phyloP scores from a whole-genome alignment of 257 asterid species.

The Ophiorrhiza pumila region DNA sequence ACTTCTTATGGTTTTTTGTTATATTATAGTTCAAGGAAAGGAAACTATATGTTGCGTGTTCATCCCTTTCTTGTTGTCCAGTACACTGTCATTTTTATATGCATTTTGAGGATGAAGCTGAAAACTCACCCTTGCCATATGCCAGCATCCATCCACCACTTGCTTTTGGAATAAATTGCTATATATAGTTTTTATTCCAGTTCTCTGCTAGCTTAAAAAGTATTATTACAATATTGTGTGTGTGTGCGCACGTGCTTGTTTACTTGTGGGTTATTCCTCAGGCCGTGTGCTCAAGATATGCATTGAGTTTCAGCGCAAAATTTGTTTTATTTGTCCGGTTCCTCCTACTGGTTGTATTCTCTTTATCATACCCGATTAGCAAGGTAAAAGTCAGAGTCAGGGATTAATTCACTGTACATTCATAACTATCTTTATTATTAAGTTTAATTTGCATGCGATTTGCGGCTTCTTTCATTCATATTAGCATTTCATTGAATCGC shows the following conservation, averaged over 20 bases:
- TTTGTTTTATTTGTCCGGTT: slow-evolving; percentile 1
- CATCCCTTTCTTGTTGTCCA: slow-evolving; percentile 4
- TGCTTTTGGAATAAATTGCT: slow-evolving; percentile 39
- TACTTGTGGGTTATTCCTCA: background rate
- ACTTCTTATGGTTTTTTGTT: background rate
- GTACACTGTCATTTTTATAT: slow-evolving; percentile 14
- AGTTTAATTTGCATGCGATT: no score
- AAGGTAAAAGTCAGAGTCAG: background rate
- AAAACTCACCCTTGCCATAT: slow-evolving; percentile 24
- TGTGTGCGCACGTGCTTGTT: no score
- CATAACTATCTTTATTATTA: slow-evolving; percentile 3
- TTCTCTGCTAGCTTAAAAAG: background rate
- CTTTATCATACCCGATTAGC: slow-evolving; percentile 6
- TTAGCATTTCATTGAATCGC: no score
- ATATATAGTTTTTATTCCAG: background rate
- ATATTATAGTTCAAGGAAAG: background rate
- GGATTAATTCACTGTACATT: no score
- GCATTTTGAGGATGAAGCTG: slow-evolving; percentile 16
- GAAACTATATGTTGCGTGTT: background rate
- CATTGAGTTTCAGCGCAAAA: slow-evolving; percentile 11
- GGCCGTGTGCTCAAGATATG: slow-evolving; percentile 7
- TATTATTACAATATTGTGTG: no score
- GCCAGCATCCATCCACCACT: slow-evolving; percentile 95
- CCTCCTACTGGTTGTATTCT: background rate
- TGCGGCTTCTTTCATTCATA: no score